These are phyloP conservation scores for Zasmidium cellare DNA, from an alignment of 2,329 filamentous ascomycete species.

Conservation along the genomic window DNA sequence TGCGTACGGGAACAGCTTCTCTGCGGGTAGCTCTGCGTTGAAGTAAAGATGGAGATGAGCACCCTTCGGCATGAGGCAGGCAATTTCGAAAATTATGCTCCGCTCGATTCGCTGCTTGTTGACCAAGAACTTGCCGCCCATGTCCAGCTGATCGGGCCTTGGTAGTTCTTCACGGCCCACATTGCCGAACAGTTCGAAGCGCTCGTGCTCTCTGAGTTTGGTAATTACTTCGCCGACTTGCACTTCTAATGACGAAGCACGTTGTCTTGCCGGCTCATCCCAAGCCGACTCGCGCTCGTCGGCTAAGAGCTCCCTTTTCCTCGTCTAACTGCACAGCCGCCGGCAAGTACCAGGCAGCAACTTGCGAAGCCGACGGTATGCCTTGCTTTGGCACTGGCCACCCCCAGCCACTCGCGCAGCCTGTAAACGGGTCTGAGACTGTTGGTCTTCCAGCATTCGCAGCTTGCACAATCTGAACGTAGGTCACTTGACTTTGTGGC, in stretches of 20 bases:
- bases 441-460: too few relatives aligned
- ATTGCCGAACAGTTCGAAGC: slow-evolving; percentile 44
- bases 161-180: slow-evolving; percentile 44
- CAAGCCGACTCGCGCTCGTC: slow-evolving; percentile 36
- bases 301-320: too few relatives aligned
- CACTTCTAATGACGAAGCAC: slow-evolving; percentile 29
- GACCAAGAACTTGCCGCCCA: slow-evolving; percentile 49
- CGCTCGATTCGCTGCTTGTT: slow-evolving; percentile 47
- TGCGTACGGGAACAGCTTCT: slow-evolving; percentile 59
- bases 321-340: too few relatives aligned
- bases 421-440: too few relatives aligned
- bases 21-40: slow-evolving; percentile 68
- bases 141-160: slow-evolving; percentile 39
- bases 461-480: too few relatives aligned
- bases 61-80: slow-evolving; percentile 66
- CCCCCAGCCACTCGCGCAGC: too few relatives aligned
- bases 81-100: slow-evolving; percentile 60
- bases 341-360: too few relatives aligned
- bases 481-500: too few relatives aligned
- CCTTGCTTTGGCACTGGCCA: too few relatives aligned
- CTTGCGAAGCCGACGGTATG: too few relatives aligned
- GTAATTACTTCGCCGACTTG: slow-evolving; percentile 38
- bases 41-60: slow-evolving; percentile 75
- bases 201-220: slow-evolving; percentile 45
- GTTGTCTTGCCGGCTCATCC: slow-evolving; percentile 35